These are phyloP conservation scores for Boletus subcaerulescens DNA, from an alignment of 768 basidiomycete genomes.

Conservation along the genomic window DNA sequence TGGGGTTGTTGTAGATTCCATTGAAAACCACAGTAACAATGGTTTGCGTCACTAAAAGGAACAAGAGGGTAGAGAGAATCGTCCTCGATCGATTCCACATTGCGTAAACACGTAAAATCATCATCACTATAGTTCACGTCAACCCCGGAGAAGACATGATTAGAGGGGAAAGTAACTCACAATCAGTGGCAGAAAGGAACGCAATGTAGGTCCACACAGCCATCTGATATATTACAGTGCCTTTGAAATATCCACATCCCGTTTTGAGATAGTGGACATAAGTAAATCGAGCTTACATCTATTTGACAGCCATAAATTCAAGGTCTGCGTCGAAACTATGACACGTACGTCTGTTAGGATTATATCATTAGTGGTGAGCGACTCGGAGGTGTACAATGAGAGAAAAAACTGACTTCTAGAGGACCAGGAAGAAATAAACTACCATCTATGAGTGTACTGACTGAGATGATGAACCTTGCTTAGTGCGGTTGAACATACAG, in stretches of 20 bases:
- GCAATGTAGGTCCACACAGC: rapidly evolving
- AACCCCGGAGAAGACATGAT: neutral
- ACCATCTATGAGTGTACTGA: neutral
- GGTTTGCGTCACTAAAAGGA: neutral
- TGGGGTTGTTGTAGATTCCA: too few species aligned
- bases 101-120: neutral
- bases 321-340: too few species aligned
- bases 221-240: neutral
- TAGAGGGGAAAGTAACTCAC: neutral
- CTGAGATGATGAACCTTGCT: neutral
- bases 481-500: neutral
- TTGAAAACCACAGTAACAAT: too few species aligned
- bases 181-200: neutral
- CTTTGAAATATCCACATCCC: neutral
- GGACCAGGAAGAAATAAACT: neutral
- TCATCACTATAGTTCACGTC: neutral
- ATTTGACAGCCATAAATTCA: too few species aligned
- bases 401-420: neutral
- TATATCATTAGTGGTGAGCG: too few species aligned
- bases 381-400: neutral
- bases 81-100: too few species aligned
- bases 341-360: too few species aligned
- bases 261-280: too few species aligned
- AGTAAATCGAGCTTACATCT: neutral
- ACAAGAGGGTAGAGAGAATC: neutral